These are phyloP conservation scores for Colletotrichum eleusines DNA, from an alignment of 2,329 filamentous ascomycete genomes.

Conservation along the genomic window DNA sequence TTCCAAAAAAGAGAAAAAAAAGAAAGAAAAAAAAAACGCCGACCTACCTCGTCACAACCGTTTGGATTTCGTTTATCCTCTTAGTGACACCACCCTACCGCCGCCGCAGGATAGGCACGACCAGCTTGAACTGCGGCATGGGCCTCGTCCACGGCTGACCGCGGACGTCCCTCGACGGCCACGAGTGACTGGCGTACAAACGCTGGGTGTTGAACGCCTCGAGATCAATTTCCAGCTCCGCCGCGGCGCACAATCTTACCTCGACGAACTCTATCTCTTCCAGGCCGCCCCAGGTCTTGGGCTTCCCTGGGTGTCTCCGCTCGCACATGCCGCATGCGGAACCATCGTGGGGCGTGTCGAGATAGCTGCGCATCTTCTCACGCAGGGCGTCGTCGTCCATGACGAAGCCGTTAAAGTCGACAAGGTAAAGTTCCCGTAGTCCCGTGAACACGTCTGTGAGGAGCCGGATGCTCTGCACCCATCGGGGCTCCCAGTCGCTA, in stretches of 20 bases:
- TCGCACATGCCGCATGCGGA: background rate
- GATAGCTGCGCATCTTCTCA: background rate
- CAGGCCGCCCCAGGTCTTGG: conserved; percentile 4
- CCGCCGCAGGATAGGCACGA: background rate
- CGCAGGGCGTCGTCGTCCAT: background rate
- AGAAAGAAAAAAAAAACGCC: no score
- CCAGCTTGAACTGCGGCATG: background rate
- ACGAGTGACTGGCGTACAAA: background rate
- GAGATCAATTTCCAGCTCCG: background rate
- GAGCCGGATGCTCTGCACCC: conserved; percentile 6
- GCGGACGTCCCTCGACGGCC: background rate
- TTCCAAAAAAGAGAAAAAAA: no score
- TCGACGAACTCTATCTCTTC: conserved; percentile 15
- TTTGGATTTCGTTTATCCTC: no score
- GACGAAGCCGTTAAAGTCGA: conserved; percentile 3
- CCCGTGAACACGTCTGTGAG: conserved; percentile 11
- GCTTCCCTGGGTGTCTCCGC: background rate
- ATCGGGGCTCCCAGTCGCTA: background rate
- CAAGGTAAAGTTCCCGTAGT: conserved; percentile 6
- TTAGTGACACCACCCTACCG: no score
- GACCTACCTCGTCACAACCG: background rate
- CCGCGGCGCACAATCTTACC: background rate
- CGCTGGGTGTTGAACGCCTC: background rate
- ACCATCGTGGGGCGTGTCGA: background rate
- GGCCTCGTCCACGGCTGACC: background rate